These are phyloP conservation scores for Paraconiothyrium brasiliense DNA, from an alignment of 2,329 filamentous ascomycete species.

Conservation along the genomic window DNA sequence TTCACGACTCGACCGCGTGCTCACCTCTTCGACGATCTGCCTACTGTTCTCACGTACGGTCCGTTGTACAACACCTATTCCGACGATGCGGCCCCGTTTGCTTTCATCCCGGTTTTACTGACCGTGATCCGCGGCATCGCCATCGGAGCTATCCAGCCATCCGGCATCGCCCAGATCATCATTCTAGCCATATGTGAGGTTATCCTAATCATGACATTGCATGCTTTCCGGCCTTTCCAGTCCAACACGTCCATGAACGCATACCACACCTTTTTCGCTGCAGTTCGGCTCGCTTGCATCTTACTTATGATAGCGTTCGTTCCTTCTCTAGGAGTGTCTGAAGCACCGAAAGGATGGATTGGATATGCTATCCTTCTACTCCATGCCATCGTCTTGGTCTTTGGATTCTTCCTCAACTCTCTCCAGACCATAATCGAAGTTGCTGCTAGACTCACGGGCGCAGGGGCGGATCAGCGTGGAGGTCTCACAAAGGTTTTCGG, in stretches of 20 bases:
- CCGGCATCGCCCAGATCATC: conserved; percentile 91
- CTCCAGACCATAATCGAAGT: conserved; percentile 92
- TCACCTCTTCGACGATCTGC: conserved; percentile 90
- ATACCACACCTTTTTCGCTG: conserved; percentile 87
- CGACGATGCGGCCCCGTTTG: conserved; percentile 90
- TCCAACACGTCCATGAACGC: conserved; percentile 96
- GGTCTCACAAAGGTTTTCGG: conserved; percentile 88
- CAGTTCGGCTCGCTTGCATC: conserved; percentile 75
- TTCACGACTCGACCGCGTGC: conserved; percentile 82
- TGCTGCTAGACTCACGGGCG: conserved; percentile 80
- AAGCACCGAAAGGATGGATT: conserved; percentile 90
- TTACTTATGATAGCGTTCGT: conserved; percentile 73
- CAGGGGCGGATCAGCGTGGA: conserved; percentile 79
- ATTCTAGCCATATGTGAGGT: conserved; percentile 94
- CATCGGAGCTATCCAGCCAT: conserved; percentile 90
- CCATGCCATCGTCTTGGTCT: conserved; percentile 83
- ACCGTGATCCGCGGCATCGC: conserved; percentile 88
- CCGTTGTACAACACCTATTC: conserved; percentile 98
- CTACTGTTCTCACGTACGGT: conserved; percentile 88
- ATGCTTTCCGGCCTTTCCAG: conserved; percentile 90
- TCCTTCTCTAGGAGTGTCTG: conserved; percentile 79
- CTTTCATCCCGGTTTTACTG: conserved; percentile 83
- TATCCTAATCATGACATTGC: conserved; percentile 83
- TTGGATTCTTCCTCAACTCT: conserved; percentile 93
- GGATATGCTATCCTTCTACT: conserved; percentile 90